These are phyloP conservation scores for Xylaria sp. DNA, from an alignment of 2,329 filamentous ascomycete species.

Conservation along the genomic window DNA sequence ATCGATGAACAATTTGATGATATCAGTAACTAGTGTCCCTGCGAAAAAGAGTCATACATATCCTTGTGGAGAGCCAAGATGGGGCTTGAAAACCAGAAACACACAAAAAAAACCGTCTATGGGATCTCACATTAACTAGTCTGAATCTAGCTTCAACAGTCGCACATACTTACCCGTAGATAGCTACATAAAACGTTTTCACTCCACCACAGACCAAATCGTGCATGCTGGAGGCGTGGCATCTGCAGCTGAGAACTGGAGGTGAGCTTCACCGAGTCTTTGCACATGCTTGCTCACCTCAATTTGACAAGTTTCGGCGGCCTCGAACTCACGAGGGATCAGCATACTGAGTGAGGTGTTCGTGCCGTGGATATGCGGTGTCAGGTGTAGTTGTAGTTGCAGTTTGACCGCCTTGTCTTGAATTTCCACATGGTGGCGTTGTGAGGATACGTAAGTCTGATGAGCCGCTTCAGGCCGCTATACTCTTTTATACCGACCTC, in stretches of 20 bases:
- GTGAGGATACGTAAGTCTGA: neutral
- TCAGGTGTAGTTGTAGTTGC: constrained; percentile 19
- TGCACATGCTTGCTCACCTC: constrained; percentile 19
- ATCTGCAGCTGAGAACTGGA: constrained; percentile 31
- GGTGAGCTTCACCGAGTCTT: constrained; percentile 38
- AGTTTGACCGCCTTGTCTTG: constrained; percentile 30
- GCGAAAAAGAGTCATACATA: constrained; percentile 11
- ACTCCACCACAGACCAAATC: constrained; percentile 3
- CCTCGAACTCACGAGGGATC: constrained; percentile 1
- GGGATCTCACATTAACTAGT: constrained; percentile 3
- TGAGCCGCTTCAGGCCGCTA: constrained; percentile 17
- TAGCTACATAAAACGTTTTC: neutral
- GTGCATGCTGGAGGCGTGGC: constrained; percentile 29
- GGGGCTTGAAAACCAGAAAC: neutral
- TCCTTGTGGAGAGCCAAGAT: constrained; percentile 1
- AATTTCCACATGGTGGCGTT: constrained; percentile 19
- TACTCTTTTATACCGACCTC: constrained; percentile 2
- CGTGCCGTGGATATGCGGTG: constrained; percentile 26
- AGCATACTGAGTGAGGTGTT: neutral
- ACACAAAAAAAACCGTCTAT: neutral
- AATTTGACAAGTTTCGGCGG: constrained; percentile 9
- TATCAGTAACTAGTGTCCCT: constrained; percentile 1
- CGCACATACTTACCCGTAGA: constrained; percentile 9
- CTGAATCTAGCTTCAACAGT: constrained; percentile 26
- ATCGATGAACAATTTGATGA: constrained; percentile 10